Base-by-base conservation (phyloP, 805 yeast species). In the Lipomyces orientalis region DNA sequence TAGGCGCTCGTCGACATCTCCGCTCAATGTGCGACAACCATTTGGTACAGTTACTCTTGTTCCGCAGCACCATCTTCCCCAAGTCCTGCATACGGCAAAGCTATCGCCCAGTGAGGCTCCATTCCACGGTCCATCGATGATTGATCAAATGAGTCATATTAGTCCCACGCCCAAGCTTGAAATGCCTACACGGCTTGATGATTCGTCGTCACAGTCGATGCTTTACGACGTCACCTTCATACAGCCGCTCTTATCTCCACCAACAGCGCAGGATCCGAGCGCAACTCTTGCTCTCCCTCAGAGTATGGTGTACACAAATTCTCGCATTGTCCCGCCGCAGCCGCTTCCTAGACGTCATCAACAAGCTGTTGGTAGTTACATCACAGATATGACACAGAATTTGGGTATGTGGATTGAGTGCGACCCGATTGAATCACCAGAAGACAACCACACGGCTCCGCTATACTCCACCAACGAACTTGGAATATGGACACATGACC, bases 341-440 rank as follows among this genome's bases (percentile, higher is more conserved):
- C 34, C 33, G 55, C 34, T n/a, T 25, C 31, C 16, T 8, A 25
- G 55, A 25, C 14, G n/a, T 12, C 34, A 52, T 25, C 55, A 31
- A 58, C 54, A 22, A n/a, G 52, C 34, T 8, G 60, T 58, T 29
- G 22, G 25, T 12, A 56, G 35, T 34, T 58, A 59, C 56, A 7
- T 35, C 10, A 29, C 54, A 7, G 62, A 59, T 46, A 14, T 46
- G 62, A 37, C 46, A 9, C 49, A 59, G n/a, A 39, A 59, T 35
- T n/a, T 64, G 31, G 60, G 62, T 39, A 57, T 58, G 43, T 64
- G 62, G 62, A 54, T 64, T 31, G 66, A 64, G 49, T 57, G 58
- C 31, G 68, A 57, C n/a, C 46, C 68, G n/a, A 58, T 39, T 14
- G 56, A 43, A 22, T 16, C 49, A 16, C 49, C 22, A 43, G 49